Base-by-base conservation (phyloP, 2,329 filamentous ascomycete genomes). In the Penicillium sp. region DNA sequence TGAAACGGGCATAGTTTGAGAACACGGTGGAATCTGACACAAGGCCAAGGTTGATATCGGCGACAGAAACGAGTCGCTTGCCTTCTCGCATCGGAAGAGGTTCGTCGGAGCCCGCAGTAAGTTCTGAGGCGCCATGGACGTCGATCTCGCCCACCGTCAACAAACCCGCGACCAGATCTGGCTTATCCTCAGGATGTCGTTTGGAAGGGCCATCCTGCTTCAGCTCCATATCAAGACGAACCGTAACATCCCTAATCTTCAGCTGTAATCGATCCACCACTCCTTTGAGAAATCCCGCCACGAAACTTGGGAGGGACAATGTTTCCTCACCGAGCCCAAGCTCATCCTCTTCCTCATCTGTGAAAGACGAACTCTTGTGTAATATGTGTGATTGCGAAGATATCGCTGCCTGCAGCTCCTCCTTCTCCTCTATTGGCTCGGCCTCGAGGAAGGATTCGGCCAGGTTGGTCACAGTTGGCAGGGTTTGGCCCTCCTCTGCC, bases 381-480 rank as follows among this genome's bases (percentile, higher is more conserved):
- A 85, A 68, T 40, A 77, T 68, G 50, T 81, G 78, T 33, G 82
- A 81, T 60, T 79, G 81, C 6, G 81, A 80, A 27, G 79, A 77
- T 37, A 87, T 74, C 31, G 82, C 83, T 36, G 85, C 83, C 68
- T 87, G 79, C 39, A 88, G 73, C 69, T 87, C 82, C 55, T 79
- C 79, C 58, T 81, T 82, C 67, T 87, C 84, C 59, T 83, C 80
- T 31, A 73, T 74, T 11, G 86, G 82, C 69, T 87, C 85, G 3
- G 84, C 77, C 56, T 83, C 73, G 16, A 88, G 75, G 68, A 88
- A 88, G 2, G 85, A 88, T 61, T 83, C 77, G 7, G 86, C 85
- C 44, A 89, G 75, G 60, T 86, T 83, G 57, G 85, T 76, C 4
- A 85, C 79, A 0, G 82, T 85, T 1, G 84, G 85, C 24, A 87